phyloP scores from a whole-genome alignment of 2,329 filamentous ascomycete genomes.

The Cephalotrichum gorgonifer region DNA sequence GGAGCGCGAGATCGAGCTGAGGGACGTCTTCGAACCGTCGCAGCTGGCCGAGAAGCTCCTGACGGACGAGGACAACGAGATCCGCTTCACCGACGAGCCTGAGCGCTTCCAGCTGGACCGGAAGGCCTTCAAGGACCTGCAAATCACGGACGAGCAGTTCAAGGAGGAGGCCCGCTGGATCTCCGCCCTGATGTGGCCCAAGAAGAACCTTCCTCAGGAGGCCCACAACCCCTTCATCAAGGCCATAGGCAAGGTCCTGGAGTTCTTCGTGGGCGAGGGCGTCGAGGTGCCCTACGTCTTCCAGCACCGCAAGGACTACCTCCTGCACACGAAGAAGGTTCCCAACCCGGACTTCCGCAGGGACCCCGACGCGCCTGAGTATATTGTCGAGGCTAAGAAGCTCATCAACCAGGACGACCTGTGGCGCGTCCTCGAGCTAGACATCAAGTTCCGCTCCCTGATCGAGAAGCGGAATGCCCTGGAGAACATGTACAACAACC shows the following conservation, averaged over 20 bases:
- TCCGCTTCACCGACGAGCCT: conserved; percentile 79
- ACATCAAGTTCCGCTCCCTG: conserved; percentile 89
- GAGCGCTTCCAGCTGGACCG: conserved; percentile 91
- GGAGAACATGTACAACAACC: conserved; percentile 64
- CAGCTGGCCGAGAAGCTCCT: conserved; percentile 89
- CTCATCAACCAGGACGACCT: conserved; percentile 85
- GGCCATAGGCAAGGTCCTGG: conserved; percentile 81
- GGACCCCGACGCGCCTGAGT: conserved; percentile 62
- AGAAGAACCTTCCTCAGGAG: conserved; percentile 65
- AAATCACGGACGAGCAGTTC: conserved; percentile 74
- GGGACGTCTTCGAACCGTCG: conserved; percentile 96
- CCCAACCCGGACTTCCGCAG: conserved; percentile 48
- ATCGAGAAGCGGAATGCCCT: conserved; percentile 85
- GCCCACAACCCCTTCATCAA: conserved; percentile 76
- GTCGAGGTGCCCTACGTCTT: conserved; percentile 97
- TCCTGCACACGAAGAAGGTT: conserved; percentile 76
- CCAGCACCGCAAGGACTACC: conserved; percentile 94
- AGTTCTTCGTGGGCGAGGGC: conserved; percentile 90
- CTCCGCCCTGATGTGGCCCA: conserved; percentile 76
- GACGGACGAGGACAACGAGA: conserved; percentile 88
- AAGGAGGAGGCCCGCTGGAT: conserved; percentile 91
- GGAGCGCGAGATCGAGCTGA: conserved; percentile 80
- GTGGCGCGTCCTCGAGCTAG: conserved; percentile 89
- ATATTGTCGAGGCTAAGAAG: conserved; percentile 71
- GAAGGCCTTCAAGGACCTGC: conserved; percentile 74